Conservation (phyloP, 2,329 filamentous ascomycete genomes). For the Nemania sp. region DNA sequence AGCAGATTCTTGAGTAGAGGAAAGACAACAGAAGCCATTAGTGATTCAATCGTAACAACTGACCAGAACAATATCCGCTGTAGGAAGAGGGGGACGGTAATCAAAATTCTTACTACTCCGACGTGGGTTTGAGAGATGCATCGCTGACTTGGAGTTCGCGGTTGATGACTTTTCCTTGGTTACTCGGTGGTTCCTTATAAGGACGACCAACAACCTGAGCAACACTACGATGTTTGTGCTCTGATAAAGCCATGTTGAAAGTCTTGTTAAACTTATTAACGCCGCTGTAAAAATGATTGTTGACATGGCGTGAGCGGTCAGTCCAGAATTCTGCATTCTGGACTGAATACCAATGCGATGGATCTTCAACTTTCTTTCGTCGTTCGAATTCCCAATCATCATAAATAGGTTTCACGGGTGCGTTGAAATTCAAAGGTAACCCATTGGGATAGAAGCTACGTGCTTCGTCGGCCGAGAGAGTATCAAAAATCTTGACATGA, state of each 20-base stretch:
- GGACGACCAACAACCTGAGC: conserved; percentile 54
- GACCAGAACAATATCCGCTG: neutral
- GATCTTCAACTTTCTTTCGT: conserved; percentile 26
- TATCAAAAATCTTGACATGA: conserved; percentile 48
- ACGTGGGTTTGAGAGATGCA: conserved; percentile 53
- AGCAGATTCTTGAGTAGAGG: neutral
- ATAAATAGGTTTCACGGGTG: conserved; percentile 28
- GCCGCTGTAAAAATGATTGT: conserved; percentile 57
- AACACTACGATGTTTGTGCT: conserved; percentile 48
- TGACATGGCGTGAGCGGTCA: conserved; percentile 48
- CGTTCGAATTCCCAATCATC: conserved; percentile 45
- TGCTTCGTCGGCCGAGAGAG: conserved; percentile 47
- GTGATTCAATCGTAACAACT: neutral
- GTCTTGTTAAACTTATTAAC: conserved; percentile 52
- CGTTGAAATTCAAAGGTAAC: conserved; percentile 50
- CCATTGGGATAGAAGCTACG: conserved; percentile 50
- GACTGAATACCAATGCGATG: conserved; percentile 27
- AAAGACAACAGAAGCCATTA: neutral
- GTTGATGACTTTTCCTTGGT: conserved; percentile 42
- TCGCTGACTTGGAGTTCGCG: conserved; percentile 53
- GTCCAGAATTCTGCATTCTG: conserved; percentile 43
- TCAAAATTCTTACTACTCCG: conserved; percentile 50
- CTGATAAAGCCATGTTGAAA: conserved; percentile 48
- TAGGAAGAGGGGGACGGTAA: neutral
- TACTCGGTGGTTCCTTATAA: conserved; percentile 52